These are phyloP conservation scores for Colletotrichum sansevieriae DNA, from an alignment of 2,329 filamentous ascomycete genomes.

Conservation along the genomic window DNA sequence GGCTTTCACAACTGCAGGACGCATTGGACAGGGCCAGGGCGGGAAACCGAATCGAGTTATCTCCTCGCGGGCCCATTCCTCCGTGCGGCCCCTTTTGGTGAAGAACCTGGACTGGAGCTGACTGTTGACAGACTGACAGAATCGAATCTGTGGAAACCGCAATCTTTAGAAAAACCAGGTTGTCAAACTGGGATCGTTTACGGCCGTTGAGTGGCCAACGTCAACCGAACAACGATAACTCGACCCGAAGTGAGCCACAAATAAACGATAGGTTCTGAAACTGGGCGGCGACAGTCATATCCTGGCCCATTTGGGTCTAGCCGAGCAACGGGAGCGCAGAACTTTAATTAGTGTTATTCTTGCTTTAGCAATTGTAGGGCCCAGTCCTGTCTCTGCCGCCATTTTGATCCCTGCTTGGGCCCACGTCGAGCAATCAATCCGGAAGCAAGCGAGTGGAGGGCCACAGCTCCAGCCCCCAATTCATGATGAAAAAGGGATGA, in stretches of 20 bases:
- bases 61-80: slow-evolving; percentile 23
- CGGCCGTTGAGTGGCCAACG: slow-evolving; percentile 6
- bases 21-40: slow-evolving; percentile 12
- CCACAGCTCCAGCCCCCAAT: slow-evolving; percentile 5
- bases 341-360: slow-evolving; percentile 31
- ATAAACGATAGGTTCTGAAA: slow-evolving; percentile 22
- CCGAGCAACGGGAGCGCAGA: slow-evolving; percentile 18
- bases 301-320: slow-evolving; percentile 10
- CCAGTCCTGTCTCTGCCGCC: background rate
- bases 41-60: slow-evolving; percentile 7
- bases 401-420: slow-evolving; percentile 9
- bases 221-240: background rate
- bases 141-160: slow-evolving; percentile 9
- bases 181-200: slow-evolving; percentile 1
- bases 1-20: slow-evolving; percentile 24
- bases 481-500: slow-evolving; percentile 26
- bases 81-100: slow-evolving; percentile 14
- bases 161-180: background rate
- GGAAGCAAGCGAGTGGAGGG: slow-evolving; percentile 26
- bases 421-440: slow-evolving; percentile 35
- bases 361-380: slow-evolving; percentile 6
- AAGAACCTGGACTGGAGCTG: background rate
- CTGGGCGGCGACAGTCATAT: slow-evolving; percentile 22
- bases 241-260: background rate
- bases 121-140: background rate